Base-by-base conservation (phyloP, 139 green algal species). In the Micromonas commoda region DNA sequence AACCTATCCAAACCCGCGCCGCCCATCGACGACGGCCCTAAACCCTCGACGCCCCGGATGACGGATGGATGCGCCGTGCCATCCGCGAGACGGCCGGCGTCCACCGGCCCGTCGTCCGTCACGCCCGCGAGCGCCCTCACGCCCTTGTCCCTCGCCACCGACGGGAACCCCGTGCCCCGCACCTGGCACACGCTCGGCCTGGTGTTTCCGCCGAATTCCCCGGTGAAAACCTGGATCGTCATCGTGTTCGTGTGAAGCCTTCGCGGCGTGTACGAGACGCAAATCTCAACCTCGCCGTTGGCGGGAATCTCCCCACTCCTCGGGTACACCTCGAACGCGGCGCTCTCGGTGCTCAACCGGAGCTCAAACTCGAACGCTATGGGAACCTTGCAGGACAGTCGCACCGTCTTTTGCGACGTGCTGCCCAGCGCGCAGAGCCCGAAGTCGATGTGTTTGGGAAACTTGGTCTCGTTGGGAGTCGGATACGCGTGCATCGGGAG, bases 401-500 rank as follows among this genome's bases (percentile, higher is more conserved):
- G 45, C 45, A 16, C 45, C n/a, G n/a, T n/a, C 45, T 57, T 57
- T 16, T 57, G 9, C 9, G 9, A 57, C 45, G 45, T 57, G 45
- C 45, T 57, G 45, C 16, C 16, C 45, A 90, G 5, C 16, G 80
- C 77, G 54, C 68, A 87, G 57, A 76, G 80, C 26, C 84, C 85
- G 75, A 90, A 90, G 81, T 88, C 83, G 35, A 90, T 74, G 4
- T 77, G 66, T 28, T 68, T 84, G 38, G 86, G 86, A 76, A 90
- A 88, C 37, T 82, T 83, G 28, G 80, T 82, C 51, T 88, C 79
- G 71, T 90, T 90, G 65, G 86, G 82, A 32, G 87, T 76, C 23
- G 85, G 86, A 81, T 90, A 90, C 3, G 76, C 86, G 69, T 90
- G 86, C 29, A 90, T 75, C 16, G 86, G 86, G 4, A 90, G 35